A percentile compares a stretch with the other conserved stretches of the same genome.
phyloP scores from a whole-genome alignment of 1,284 basidiomycete species.

The Marasmius sp. region DNA sequence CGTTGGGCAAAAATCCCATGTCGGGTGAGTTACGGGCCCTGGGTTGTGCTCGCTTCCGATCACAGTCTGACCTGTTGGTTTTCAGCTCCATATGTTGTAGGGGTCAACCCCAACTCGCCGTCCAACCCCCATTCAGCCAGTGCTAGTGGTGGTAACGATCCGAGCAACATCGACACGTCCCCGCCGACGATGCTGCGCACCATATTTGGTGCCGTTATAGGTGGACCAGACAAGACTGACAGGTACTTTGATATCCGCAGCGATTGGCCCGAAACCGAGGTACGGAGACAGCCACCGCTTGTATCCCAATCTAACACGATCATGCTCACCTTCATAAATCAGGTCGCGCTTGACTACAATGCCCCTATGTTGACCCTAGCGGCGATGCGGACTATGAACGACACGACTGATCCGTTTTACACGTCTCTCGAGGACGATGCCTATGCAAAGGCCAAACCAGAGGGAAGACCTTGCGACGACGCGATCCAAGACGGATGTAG shows the following conservation, averaged over 20 bases:
- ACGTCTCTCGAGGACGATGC: slow-evolving; percentile 66
- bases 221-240: slow-evolving; percentile 80
- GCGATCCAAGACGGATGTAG: slow-evolving; percentile 59
- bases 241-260: slow-evolving; percentile 82
- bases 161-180: slow-evolving; percentile 67
- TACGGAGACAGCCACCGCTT: slow-evolving; percentile 22
- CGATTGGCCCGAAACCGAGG: slow-evolving; percentile 82
- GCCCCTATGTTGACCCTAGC: slow-evolving; percentile 83
- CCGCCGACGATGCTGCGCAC: slow-evolving; percentile 73
- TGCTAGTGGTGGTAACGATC: slow-evolving; percentile 78
- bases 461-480: slow-evolving; percentile 74
- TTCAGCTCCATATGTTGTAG: slow-evolving; percentile 77
- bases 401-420: slow-evolving; percentile 78
- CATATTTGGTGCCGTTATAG: slow-evolving; percentile 85
- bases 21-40: slow-evolving; percentile 43
- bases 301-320: slow-evolving; percentile 1
- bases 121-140: slow-evolving; percentile 86
- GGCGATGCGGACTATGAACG: slow-evolving; percentile 69
- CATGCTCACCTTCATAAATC: slow-evolving; percentile 21
- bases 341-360: slow-evolving; percentile 82
- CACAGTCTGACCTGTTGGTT: background rate
- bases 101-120: slow-evolving; percentile 87
- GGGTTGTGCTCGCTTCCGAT: background rate
- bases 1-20: slow-evolving; percentile 87
- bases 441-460: slow-evolving; percentile 62